These are phyloP conservation scores for Fagus crenata DNA, from an alignment of 306 rosid genomes.

Conservation along the genomic window DNA sequence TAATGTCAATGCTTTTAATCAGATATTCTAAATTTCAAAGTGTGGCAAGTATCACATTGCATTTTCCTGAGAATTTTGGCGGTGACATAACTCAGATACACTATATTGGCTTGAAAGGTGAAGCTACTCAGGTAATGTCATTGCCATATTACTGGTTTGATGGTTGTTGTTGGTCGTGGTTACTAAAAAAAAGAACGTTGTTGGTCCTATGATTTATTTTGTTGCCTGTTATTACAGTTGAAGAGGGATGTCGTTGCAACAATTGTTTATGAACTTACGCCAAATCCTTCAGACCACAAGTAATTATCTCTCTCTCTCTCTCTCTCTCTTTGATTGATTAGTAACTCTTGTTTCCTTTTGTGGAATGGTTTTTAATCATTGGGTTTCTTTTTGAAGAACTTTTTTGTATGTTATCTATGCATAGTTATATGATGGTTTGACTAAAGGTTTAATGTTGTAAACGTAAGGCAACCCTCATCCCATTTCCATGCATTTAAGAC, in stretches of 20 bases:
- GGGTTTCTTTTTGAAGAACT: neutral
- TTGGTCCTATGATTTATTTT: conserved; percentile 16
- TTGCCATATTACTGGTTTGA: conserved; percentile 15
- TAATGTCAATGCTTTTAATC: conserved; percentile 19
- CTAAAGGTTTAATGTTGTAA: neutral
- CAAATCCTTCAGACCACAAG: conserved; percentile 99
- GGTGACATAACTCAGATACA: conserved; percentile 77
- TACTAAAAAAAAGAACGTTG: neutral
- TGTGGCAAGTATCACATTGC: conserved; percentile 86
- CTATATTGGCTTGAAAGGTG: conserved; percentile 96
- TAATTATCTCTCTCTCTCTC: conserved; percentile 35
- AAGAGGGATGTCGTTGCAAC: conserved; percentile 90
- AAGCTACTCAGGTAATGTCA: conserved; percentile 85
- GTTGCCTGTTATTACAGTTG: conserved; percentile 48
- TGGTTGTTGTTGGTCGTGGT: conserved; percentile 2
- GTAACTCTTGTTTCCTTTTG: neutral
- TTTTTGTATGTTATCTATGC: neutral
- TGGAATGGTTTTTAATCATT: neutral
- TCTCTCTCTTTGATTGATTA: neutral
- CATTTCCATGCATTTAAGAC: neutral
- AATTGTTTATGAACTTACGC: conserved; percentile 85
- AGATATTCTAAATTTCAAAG: conserved; percentile 95
- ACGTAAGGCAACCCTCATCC: neutral
- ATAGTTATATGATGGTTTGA: neutral
- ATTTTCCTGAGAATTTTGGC: conserved; percentile 88